Conservation (phyloP, 805 yeast genomes). For the Wickerhamiella occidentalis region DNA sequence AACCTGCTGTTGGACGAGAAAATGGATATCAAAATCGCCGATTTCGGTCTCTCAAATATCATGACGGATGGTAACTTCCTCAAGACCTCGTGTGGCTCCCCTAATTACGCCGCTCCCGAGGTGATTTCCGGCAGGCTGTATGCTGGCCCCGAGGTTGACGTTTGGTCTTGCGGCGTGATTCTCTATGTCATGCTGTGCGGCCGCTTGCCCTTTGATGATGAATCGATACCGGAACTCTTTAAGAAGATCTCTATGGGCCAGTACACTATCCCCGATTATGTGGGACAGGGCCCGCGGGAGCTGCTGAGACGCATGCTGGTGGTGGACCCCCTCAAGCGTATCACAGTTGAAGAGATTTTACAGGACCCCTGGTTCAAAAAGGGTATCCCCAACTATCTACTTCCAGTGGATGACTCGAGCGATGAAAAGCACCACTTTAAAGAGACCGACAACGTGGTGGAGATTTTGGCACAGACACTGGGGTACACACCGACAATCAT, state of each 20-base stretch:
- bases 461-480: constrained; percentile 66
- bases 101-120: constrained; percentile 96
- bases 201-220: constrained; percentile 90
- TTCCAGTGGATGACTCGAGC: constrained; percentile 39
- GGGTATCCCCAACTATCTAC: constrained; percentile 65
- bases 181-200: constrained; percentile 94
- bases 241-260: constrained; percentile 89
- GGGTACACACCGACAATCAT: constrained; percentile 83
- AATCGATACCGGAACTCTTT: constrained; percentile 85
- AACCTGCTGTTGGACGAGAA: constrained; percentile 80
- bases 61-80: constrained; percentile 96
- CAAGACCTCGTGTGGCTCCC: constrained; percentile 92
- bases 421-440: constrained; percentile 17
- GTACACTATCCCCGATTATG: constrained; percentile 75
- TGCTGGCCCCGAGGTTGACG: constrained; percentile 97
- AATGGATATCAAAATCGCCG: constrained; percentile 88
- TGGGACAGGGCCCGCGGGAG: constrained; percentile 74
- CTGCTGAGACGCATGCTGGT: constrained; percentile 81
- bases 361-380: constrained; percentile 88
- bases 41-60: constrained; percentile 85
- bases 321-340: constrained; percentile 87
- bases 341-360: constrained; percentile 83
- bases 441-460: constrained; percentile 64
- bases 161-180: constrained; percentile 95
- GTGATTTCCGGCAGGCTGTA: constrained; percentile 88